Evolutionary conservation across 208 protist genomes (phyloP).

Genomic region (Trypanosomatidae sp.): DNA sequence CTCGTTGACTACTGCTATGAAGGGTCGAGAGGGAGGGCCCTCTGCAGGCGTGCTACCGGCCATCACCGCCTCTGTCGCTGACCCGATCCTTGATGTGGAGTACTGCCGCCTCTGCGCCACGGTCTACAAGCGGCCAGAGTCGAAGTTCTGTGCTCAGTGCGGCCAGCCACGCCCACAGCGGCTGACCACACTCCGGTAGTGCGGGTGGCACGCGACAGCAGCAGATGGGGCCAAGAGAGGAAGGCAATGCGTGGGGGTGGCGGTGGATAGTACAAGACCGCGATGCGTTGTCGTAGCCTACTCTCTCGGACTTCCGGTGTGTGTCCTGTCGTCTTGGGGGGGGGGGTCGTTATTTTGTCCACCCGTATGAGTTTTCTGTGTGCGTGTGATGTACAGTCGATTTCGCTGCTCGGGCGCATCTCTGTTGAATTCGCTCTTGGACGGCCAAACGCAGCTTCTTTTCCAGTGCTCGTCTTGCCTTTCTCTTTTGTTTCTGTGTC

Average conservation of each 20-base stretch:
- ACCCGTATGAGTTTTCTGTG: background rate
- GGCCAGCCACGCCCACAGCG: constrained; percentile 34
- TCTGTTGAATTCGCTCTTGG: background rate
- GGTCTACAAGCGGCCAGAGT: constrained; percentile 38
- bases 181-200: constrained; percentile 7
- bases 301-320: background rate
- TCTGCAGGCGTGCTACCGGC: background rate
- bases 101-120: constrained; percentile 57
- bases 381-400: constrained; percentile 1
- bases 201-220: background rate
- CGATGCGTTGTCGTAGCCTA: background rate
- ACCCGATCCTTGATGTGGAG: constrained; percentile 13
- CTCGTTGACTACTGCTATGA: background rate
- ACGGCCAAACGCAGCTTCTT: too few species aligned
- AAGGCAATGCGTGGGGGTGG: background rate
- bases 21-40: background rate
- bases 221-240: background rate
- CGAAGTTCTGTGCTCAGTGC: constrained; percentile 65
- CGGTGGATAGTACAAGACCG: background rate
- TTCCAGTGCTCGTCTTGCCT: background rate
- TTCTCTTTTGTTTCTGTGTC: constrained; percentile 7
- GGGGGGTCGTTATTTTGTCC: background rate
- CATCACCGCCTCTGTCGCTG: constrained; percentile 4
- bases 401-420: background rate
- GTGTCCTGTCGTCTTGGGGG: background rate